Evolutionary conservation across 2,329 filamentous ascomycete genomes (phyloP).

Genomic region (Diplodia corticola): DNA sequence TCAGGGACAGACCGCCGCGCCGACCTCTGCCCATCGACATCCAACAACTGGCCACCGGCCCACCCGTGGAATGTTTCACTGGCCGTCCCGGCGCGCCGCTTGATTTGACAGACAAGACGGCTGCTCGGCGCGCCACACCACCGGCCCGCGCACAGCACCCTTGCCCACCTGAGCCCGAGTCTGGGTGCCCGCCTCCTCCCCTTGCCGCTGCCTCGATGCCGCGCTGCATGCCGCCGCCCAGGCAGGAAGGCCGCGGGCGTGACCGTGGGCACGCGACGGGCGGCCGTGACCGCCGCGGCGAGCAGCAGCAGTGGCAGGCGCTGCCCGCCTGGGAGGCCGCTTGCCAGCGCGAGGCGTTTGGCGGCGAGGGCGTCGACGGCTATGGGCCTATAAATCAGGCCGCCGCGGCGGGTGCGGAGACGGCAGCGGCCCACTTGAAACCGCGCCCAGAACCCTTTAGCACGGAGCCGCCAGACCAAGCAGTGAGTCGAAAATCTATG

Average conservation of each 20-base stretch:
- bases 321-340: not conserved
- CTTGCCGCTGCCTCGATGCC: conserved; percentile 14
- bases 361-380: not conserved
- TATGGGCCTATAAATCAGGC: conserved; percentile 14
- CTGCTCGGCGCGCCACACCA: not conserved
- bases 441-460: conserved; percentile 7
- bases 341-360: not conserved
- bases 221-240: conserved; percentile 1
- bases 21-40: conserved; percentile 19
- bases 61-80: conserved; percentile 23
- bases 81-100: not conserved
- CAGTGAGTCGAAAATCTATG: conserved; percentile 19
- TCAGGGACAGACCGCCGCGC: conserved; percentile 1
- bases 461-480: conserved; percentile 12
- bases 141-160: not conserved
- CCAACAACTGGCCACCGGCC: conserved; percentile 1
- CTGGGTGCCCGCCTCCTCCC: not conserved
- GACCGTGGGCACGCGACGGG: not conserved
- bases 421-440: conserved; percentile 20
- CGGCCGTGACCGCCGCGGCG: not conserved
- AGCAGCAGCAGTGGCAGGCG: not conserved
- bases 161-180: not conserved
- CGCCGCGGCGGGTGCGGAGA: conserved; percentile 11
- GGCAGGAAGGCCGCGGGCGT: not conserved
- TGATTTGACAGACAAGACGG: not conserved